Evolutionary conservation across 768 basidiomycete species (phyloP).

Genomic region (Naganishia onofrii): DNA sequence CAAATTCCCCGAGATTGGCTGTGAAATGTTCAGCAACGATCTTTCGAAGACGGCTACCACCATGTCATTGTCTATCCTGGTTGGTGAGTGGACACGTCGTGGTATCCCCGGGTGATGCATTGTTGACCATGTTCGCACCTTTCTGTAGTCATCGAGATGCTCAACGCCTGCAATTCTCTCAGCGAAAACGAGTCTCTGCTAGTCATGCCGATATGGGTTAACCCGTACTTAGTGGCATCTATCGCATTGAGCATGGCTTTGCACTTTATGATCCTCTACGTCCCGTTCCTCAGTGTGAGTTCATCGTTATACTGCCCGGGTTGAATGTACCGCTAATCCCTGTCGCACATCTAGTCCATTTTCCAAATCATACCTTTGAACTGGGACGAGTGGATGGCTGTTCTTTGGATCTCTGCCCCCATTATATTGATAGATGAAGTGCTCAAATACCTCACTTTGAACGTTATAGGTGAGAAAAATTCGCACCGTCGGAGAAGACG

Average conservation of each 20-base stretch:
- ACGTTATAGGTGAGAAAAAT: constrained; percentile 30
- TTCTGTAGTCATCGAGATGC: constrained; percentile 48
- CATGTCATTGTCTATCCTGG: constrained; percentile 92
- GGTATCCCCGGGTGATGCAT: not conserved
- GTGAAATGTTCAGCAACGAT: constrained; percentile 88
- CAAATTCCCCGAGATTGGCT: constrained; percentile 84
- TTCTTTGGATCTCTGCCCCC: constrained; percentile 79
- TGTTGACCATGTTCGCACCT: not conserved
- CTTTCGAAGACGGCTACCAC: constrained; percentile 87
- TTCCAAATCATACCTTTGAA: constrained; percentile 93
- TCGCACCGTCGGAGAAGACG: constrained; percentile 8
- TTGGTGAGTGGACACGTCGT: constrained; percentile 54
- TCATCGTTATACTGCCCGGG: not conserved
- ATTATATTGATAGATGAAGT: constrained; percentile 82
- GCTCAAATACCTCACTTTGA: constrained; percentile 30
- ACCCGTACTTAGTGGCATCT: constrained; percentile 84
- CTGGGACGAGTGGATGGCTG: constrained; percentile 92
- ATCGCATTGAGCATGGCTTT: constrained; percentile 87
- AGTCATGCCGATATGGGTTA: constrained; percentile 86
- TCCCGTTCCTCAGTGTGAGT: constrained; percentile 90
- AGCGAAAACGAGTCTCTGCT: constrained; percentile 95
- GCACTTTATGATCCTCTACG: constrained; percentile 92
- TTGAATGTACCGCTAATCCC: not conserved
- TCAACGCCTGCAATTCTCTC: constrained; percentile 68
- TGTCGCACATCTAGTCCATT: constrained; percentile 58